Evolutionary conservation across 306 rosid genomes (phyloP), one percentile per base, ranked within the genome.

Genomic region (Cicer bijugum): DNA sequence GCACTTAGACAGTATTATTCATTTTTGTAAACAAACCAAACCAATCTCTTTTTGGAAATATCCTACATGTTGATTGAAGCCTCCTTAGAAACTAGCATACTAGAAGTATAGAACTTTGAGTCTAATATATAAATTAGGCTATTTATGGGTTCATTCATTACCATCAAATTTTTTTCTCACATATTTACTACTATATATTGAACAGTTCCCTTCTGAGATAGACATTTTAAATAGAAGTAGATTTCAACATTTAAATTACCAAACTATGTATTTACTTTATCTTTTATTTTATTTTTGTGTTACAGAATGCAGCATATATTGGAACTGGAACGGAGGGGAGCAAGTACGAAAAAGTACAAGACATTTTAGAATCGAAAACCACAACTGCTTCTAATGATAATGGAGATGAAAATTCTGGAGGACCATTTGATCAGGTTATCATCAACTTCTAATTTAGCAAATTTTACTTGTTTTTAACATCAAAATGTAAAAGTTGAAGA

Each of bases 401-500:
- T 69, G 87, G 74, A 64, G 86, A 70, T 76, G 85, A 82, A 59
- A 67, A 76, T 77, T 80, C 86, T 46, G 81, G 69, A 42, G 86
- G 89, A 37, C 86, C 89, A 12, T 9, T 91, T 82, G 74, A 77
- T 69, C 87, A 90, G 94, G 99, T 91, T 71, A 83, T 37, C 10
- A 40, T 51, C 42, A 67, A 71, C 45, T 62, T 84, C 61, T 12
- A 19, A 15, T 60, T 47, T 12, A 60, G 35, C 70, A 20, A 43
- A 44, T 33, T 56, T 71, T 35, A 12, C 51, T 23, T 83, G 12
- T 77, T 52, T 77, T 52, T 55, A n/a, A 7, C 15, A 7, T 51
- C 15, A 42, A 45, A 72, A 11, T 35, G 38, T 52, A n/a, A 12
- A 7, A 8, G 40, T 53, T 71, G 10, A 55, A 53, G 57, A 58